Percentiles rank a stretch among this genome's conserved stretches.
These are phyloP conservation scores for Fusarium euwallaceae DNA, from an alignment of 2,329 filamentous ascomycete genomes.

Conservation along the genomic window DNA sequence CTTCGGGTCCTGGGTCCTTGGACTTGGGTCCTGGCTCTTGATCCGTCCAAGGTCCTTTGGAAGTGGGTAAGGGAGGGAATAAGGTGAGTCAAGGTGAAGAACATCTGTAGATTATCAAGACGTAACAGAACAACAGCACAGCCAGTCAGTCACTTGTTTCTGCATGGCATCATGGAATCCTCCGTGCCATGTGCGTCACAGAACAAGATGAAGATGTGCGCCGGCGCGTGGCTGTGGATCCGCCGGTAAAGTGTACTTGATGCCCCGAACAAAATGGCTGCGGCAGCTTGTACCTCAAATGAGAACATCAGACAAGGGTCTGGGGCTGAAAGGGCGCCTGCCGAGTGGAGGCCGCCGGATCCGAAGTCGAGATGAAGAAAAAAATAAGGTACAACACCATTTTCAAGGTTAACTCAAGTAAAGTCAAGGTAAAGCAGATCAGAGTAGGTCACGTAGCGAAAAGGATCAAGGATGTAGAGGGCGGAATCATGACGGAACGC, in stretches of 20 bases:
- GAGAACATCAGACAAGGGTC: neutral
- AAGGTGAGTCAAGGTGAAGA: neutral
- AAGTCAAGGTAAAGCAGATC: constrained; percentile 3
- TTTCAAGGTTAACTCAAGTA: constrained; percentile 1
- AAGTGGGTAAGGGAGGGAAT: constrained; percentile 3
- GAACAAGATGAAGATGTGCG: constrained; percentile 23
- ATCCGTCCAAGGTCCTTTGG: neutral
- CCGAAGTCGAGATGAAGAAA: constrained; percentile 15
- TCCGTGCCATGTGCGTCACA: constrained; percentile 24
- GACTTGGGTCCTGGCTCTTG: neutral
- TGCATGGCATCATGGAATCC: constrained; percentile 18
- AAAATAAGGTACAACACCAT: constrained; percentile 6
- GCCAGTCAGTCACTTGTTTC: neutral
- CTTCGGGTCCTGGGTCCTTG: neutral
- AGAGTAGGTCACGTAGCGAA: neutral
- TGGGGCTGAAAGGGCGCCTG: neutral
- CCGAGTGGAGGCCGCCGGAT: constrained; percentile 19
- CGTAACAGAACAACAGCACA: neutral
- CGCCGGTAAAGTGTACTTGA: neutral
- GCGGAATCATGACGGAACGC: constrained; percentile 1
- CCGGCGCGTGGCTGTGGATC: constrained; percentile 32
- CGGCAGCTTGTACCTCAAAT: neutral
- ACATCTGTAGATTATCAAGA: neutral
- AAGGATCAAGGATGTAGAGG: constrained; percentile 1
- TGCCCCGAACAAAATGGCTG: neutral